These are phyloP conservation scores for Vitis hybrid DNA, from an alignment of 177 flowering plant genomes.

Conservation along the genomic window DNA sequence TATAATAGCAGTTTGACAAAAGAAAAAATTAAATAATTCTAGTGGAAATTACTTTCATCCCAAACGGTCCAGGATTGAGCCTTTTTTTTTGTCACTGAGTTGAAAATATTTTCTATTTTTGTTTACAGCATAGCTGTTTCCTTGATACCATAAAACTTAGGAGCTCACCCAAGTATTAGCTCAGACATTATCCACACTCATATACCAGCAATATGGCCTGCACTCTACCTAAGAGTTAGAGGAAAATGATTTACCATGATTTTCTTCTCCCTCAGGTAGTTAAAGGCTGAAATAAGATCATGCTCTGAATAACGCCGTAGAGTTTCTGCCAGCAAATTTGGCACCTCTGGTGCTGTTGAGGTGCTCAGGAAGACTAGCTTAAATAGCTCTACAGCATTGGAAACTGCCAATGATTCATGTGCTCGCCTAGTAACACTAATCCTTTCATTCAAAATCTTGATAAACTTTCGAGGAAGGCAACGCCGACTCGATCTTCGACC, in stretches of 20 bases:
- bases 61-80: too few relatives aligned
- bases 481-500: constrained; percentile 35
- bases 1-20: too few relatives aligned
- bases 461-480: constrained; percentile 50
- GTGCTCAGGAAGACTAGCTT: constrained; percentile 85
- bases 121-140: not conserved
- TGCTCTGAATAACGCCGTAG: constrained; percentile 81
- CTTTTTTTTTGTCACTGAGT: too few relatives aligned
- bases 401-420: constrained; percentile 70
- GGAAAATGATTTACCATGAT: constrained; percentile 57
- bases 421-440: constrained; percentile 33
- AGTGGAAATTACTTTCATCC: too few relatives aligned
- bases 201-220: not conserved
- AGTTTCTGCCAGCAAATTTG: constrained; percentile 69
- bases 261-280: constrained; percentile 78
- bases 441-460: constrained; percentile 44
- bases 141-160: not conserved
- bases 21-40: too few relatives aligned
- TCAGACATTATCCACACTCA: not conserved
- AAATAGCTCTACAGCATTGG: constrained; percentile 88
- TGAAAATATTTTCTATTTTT: too few relatives aligned
- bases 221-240: not conserved
- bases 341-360: constrained; percentile 58
- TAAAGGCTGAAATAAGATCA: constrained; percentile 90
- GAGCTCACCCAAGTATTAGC: not conserved